These are phyloP conservation scores for carrot (Daucus carota) DNA, from an alignment of 129 eudicot species.

Conservation along the genomic window DH1_v3.0 NC_030385.2:42815501-42816000, in stretches of 20 bases:
- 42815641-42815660: background rate
- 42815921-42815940: conserved; percentile 93
- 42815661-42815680: background rate
- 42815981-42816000: background rate
- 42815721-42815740: conserved; percentile 88
- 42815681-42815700: background rate
- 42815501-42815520: background rate
- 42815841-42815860: conserved; percentile 89
- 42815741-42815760: conserved; percentile 95
- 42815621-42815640: background rate
- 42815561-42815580: background rate
- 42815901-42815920: conserved; percentile 74
- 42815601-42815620: background rate
- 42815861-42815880: conserved; percentile 94
- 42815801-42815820: conserved; percentile 67
- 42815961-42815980: background rate
- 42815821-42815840: conserved; percentile 73
- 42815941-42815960: conserved; percentile 41
- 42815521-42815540: background rate
- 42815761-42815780: conserved; percentile 93
- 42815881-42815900: conserved; percentile 80
- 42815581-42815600: background rate
- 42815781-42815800: conserved; percentile 88
- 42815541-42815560: background rate
- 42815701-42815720: conserved; percentile 56